A percentile compares a stretch with the other conserved stretches of the same genome.
phyloP scores from a whole-genome alignment of 164 flowering plant genomes.

The Aristolochia californica region DNA sequence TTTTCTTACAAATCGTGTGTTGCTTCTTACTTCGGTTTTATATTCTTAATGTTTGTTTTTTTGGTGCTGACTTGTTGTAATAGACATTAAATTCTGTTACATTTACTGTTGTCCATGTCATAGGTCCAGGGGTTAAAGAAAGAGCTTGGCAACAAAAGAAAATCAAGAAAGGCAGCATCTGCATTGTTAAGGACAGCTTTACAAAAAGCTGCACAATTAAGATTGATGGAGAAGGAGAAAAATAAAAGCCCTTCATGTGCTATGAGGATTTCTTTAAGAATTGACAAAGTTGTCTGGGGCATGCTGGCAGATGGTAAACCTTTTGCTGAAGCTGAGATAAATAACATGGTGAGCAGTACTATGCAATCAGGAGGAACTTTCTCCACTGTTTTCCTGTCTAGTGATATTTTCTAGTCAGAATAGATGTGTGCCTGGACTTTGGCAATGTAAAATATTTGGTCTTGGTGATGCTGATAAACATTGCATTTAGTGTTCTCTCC shows the following conservation, averaged over 20 bases:
- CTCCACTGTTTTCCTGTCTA: neutral
- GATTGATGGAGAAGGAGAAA: conserved; percentile 95
- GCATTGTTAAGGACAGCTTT: conserved; percentile 70
- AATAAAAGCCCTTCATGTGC: conserved; percentile 97
- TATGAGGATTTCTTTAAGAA: conserved; percentile 91
- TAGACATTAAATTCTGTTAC: too few species aligned
- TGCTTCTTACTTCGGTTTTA: too few species aligned
- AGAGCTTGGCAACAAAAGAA: conserved; percentile 56
- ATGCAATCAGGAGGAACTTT: neutral
- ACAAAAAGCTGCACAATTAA: conserved; percentile 87
- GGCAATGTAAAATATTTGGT: too few species aligned
- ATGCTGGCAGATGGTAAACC: conserved; percentile 98
- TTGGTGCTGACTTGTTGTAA: too few species aligned
- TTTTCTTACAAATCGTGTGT: too few species aligned
- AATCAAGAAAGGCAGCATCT: conserved; percentile 75
- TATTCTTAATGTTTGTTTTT: too few species aligned
- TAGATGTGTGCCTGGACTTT: too few species aligned
- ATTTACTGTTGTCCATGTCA: too few species aligned
- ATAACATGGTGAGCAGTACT: conserved; percentile 68
- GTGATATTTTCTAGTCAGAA: neutral
- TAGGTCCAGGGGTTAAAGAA: conserved; percentile 81
- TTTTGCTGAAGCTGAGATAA: conserved; percentile 98
- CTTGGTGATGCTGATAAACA: too few species aligned
- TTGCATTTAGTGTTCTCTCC: too few species aligned
- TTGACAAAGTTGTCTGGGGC: conserved; percentile 91